Evolutionary conservation across 257 asterid genomes (phyloP), one percentile per base, ranked within the genome.

Genomic region (Nicotiana benthamiana): DNA sequence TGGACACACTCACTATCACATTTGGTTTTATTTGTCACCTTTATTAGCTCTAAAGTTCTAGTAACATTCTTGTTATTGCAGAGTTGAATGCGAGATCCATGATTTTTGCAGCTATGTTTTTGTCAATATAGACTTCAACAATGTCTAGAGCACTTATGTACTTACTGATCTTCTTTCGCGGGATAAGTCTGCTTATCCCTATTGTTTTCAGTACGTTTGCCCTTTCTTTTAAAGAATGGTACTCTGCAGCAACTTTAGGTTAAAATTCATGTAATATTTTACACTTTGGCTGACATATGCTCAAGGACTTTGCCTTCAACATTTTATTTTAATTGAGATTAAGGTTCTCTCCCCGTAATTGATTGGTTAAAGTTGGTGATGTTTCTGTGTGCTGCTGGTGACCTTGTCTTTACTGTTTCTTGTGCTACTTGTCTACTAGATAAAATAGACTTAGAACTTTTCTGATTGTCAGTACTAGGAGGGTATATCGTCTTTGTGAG

Each of bases 91-190:
- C 56, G 81, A 62, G 59, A 30, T 65, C 67, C 67, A 57, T 81
- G 87, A 80, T 78, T 84, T 86, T 84, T 74, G 81, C 80, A 61
- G 79, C 80, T 75, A 63, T 77, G 60, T 75, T 84, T 84, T 86
- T 63, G 36, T 74, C 82, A 56, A 70, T 84, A 84, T 56, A 87
- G 87, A 84, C 54, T 56, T 82, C 82, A 43, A 70, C 79, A 53
- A 66, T 85, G 77, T 77, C 57, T 75, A 80, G 48, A 62, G 60
- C 76, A 67, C 80, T 75, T 52, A 5, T 80, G 80, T 76, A 54
- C 63, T 64, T 76, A 26, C 74, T 51, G 30, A 67, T 77, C 75
- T 68, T 76, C 79, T 20, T 67, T 20, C 80, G 64, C 76, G 62
- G 63, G 86, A 75, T 66, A 4, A 60, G 80, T 77, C 82, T 36